A percentile compares a stretch with the other conserved stretches of the same genome.
Conservation (phyloP, 1,139 yeast species). For the Pichia sp. region DNA sequence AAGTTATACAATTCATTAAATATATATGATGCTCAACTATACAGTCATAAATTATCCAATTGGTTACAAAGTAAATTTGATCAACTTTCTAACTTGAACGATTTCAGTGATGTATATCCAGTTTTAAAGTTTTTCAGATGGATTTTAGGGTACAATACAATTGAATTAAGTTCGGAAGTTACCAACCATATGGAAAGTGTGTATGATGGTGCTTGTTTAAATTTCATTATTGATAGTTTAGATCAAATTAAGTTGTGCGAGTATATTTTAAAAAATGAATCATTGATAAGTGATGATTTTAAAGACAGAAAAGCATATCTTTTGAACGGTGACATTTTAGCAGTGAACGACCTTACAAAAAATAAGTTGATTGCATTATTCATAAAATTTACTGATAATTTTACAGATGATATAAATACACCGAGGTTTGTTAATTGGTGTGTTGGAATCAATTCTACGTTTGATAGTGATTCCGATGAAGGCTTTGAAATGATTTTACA, state of each 20-base stretch:
- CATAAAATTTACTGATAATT: not conserved
- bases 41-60: slow-evolving; percentile 30
- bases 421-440: not conserved
- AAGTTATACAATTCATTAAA: slow-evolving; percentile 14
- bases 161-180: not conserved
- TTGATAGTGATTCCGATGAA: not conserved
- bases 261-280: slow-evolving; percentile 2
- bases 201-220: slow-evolving; percentile 7
- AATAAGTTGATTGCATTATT: not conserved
- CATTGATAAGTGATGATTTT: not conserved
- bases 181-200: slow-evolving; percentile 1
- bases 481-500: not conserved
- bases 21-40: slow-evolving; percentile 11
- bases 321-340: not conserved
- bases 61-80: slow-evolving; percentile 49
- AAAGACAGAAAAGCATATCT: not conserved
- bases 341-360: not conserved
- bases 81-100: slow-evolving; percentile 14
- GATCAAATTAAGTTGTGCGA: slow-evolving; percentile 47
- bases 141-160: slow-evolving; percentile 32
- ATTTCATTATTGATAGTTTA: slow-evolving; percentile 22
- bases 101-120: slow-evolving; percentile 18
- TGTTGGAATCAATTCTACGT: not conserved
- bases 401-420: not conserved
- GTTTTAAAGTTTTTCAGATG: slow-evolving; percentile 39